Evolutionary conservation across 257 asterid species (phyloP), one percentile per base, ranked within the genome.

Genomic region (Oldenlandia corymbosa): DNA sequence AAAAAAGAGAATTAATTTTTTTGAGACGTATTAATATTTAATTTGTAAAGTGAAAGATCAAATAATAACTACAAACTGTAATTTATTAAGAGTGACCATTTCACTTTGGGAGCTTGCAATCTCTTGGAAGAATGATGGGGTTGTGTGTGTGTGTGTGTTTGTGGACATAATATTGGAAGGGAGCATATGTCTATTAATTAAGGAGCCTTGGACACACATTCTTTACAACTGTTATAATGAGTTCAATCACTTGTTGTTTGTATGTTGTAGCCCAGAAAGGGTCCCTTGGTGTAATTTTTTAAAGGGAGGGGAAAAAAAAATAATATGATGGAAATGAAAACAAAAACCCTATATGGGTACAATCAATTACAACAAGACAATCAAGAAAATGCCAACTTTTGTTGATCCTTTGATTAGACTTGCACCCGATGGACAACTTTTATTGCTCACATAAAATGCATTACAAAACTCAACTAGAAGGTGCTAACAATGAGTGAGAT

Each of bases 241-340:
- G 48, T 58, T 58, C 63, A 58, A 36, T 36, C 30, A 24, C 45
- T 47, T 20, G n/a, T n/a, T n/a, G n/a, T n/a, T n/a, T n/a, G n/a
- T n/a, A n/a, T n/a, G n/a, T n/a, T n/a, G 68, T 49, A 23, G 31
- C 58, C 45, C 31, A 10, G 46, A 4, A 37, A 52, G 10, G n/a
- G 32, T 12, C 50, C 50, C 18, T 45, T 21, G 6, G 1, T 32
- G 6, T 37, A 31, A 62, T 62, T 17, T 23, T 31, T 63, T 20
- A 42, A 42, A 10, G 24, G 20, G 27, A 10, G 24, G 20, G 18
- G 47, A 48, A 63, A 30, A 48, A 31, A n/a, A n/a, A n/a, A n/a
- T n/a, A n/a, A n/a, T n/a, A n/a, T n/a, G n/a, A n/a, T n/a, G n/a
- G 47, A 63, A 62, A 63, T 37, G 58, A 63, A 46, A 63, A 63